Conservation (phyloP, 1,139 yeast species). For the Debaryomycetaceae sp. region DNA sequence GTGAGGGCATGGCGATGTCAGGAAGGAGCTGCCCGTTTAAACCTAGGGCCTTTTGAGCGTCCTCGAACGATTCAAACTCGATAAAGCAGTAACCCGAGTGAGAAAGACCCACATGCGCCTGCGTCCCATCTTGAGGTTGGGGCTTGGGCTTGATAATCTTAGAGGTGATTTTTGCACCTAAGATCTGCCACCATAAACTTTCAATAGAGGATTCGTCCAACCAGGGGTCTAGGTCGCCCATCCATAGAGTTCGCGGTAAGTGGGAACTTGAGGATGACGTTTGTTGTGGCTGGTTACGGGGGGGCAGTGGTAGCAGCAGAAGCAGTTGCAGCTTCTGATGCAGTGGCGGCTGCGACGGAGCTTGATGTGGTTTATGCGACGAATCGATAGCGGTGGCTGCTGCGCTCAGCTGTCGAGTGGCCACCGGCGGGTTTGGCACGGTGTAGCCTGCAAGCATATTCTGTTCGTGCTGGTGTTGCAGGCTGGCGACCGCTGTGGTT, state of each 20-base stretch:
- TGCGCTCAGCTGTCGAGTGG: slow-evolving; percentile 33
- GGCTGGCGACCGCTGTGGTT: slow-evolving; percentile 35
- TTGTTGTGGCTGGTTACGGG: not conserved
- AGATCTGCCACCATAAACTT: slow-evolving; percentile 53
- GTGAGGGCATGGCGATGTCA: slow-evolving; percentile 46
- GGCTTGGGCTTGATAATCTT: slow-evolving; percentile 50
- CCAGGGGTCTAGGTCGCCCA: slow-evolving; percentile 79
- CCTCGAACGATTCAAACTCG: slow-evolving; percentile 58
- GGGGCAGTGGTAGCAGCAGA: slow-evolving; percentile 9
- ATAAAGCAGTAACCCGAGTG: slow-evolving; percentile 76
- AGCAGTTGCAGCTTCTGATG: not conserved
- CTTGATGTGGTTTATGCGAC: not conserved
- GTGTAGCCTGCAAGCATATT: slow-evolving; percentile 37
- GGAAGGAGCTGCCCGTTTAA: slow-evolving; percentile 66
- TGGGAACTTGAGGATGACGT: slow-evolving; percentile 9
- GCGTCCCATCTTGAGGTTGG: slow-evolving; percentile 15
- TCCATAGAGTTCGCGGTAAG: slow-evolving; percentile 64
- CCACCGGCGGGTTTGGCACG: slow-evolving; percentile 41
- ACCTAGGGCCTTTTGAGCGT: slow-evolving; percentile 61
- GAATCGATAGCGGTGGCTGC: slow-evolving; percentile 13
- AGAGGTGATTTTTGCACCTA: slow-evolving; percentile 40
- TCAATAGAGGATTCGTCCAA: slow-evolving; percentile 60
- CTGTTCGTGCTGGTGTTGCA: slow-evolving; percentile 44
- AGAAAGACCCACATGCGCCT: slow-evolving; percentile 25
- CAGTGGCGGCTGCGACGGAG: slow-evolving; percentile 1